Evolutionary conservation across 139 green algal genomes (phyloP).

Genomic region (Dunaliella sp.): DNA sequence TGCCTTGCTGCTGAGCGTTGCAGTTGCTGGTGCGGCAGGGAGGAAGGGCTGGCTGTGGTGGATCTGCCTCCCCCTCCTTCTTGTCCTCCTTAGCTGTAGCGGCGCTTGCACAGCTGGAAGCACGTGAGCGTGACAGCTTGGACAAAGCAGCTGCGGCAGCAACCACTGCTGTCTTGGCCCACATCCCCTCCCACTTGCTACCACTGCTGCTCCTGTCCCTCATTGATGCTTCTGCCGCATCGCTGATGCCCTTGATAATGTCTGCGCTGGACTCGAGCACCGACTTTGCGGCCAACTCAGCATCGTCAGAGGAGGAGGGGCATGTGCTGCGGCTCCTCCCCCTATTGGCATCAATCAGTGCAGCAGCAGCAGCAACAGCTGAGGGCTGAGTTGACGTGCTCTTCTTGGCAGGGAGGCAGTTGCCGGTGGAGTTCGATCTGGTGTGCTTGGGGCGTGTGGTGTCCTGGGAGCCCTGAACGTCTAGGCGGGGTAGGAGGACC

Average conservation of each 20-base stretch:
- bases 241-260: slow-evolving; percentile 4
- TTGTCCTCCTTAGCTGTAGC: not conserved
- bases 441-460: not conserved
- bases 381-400: not conserved
- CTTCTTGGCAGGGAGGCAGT: not conserved
- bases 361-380: not conserved
- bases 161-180: not conserved
- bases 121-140: not conserved
- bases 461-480: not conserved
- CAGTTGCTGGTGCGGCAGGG: not conserved
- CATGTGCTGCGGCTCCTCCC: not conserved
- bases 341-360: not conserved
- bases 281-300: not conserved
- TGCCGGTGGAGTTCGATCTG: not conserved
- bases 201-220: slow-evolving; percentile 16
- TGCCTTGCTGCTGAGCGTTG: not conserved
- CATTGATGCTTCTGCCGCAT: no score
- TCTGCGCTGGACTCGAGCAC: not conserved
- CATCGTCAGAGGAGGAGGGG: not conserved
- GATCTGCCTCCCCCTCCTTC: not conserved
- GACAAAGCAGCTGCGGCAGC: not conserved
- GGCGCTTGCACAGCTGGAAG: not conserved
- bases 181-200: not conserved
- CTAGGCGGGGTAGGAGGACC: not conserved
- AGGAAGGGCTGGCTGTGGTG: not conserved